A percentile compares a stretch with the other conserved stretches of the same genome.
Evolutionary conservation across 1,284 basidiomycete genomes (phyloP).

Genomic region (Kalmanozyma brasiliensis): DNA sequence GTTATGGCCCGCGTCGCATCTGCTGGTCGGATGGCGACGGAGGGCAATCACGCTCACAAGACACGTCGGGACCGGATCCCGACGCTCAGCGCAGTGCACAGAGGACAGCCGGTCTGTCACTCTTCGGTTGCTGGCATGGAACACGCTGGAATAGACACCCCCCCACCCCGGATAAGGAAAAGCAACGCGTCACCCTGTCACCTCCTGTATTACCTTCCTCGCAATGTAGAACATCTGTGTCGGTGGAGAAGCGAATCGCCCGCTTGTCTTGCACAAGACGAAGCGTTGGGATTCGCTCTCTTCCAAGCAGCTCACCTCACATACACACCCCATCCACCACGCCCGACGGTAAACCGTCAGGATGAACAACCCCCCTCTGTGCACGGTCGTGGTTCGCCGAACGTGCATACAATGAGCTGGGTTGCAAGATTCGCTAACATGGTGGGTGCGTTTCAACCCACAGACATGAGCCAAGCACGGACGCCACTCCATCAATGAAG

Average conservation of each 20-base stretch:
- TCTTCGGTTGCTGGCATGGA: background rate
- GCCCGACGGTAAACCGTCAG: no score
- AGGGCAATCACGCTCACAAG: background rate
- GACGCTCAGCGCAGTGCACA: background rate
- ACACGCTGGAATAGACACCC: background rate
- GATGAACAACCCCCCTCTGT: no score
- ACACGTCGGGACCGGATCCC: background rate
- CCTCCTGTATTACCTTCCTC: slow-evolving; percentile 8
- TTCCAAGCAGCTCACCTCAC: background rate
- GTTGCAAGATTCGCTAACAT: no score
- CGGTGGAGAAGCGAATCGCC: slow-evolving; percentile 9
- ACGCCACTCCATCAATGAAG: no score
- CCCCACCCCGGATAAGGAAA: background rate
- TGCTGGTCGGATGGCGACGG: slow-evolving; percentile 13
- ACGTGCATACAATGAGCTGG: no score
- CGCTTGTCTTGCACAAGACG: slow-evolving; percentile 12
- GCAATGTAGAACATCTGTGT: background rate
- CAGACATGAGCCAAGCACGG: no score
- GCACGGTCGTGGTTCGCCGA: no score
- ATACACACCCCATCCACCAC: no score
- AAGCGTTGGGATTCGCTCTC: slow-evolving; percentile 11
- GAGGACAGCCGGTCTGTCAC: background rate
- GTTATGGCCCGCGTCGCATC: background rate
- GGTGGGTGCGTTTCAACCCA: no score
- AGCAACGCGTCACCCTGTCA: slow-evolving; percentile 5